These are phyloP conservation scores for Malus hybrid DNA, from an alignment of 331 rosid genomes.

Conservation along the genomic window DNA sequence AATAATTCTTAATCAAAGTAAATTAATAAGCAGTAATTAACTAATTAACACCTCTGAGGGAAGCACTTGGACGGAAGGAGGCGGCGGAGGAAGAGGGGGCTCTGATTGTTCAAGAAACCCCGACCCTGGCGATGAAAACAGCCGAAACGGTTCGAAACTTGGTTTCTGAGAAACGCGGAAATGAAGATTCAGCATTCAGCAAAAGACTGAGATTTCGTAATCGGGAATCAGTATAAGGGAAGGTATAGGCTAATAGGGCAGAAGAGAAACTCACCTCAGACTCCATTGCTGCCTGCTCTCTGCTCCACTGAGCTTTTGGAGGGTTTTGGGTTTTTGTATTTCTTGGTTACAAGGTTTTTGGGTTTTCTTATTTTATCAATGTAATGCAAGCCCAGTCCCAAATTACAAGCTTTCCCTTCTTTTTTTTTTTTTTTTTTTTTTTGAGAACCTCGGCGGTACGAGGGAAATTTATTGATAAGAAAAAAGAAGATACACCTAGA, in stretches of 20 bases:
- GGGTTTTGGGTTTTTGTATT: neutral
- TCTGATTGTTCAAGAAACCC: slow-evolving; percentile 54
- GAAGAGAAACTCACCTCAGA: slow-evolving; percentile 18
- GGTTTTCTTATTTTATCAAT: neutral
- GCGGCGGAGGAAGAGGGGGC: slow-evolving; percentile 44
- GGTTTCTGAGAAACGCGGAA: slow-evolving; percentile 26
- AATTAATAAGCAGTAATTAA: neutral
- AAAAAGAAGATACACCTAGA: no score
- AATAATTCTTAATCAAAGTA: neutral
- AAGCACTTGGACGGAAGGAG: slow-evolving; percentile 66
- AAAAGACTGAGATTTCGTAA: no score
- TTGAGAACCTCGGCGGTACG: no score
- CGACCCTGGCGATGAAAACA: slow-evolving; percentile 45
- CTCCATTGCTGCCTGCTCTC: slow-evolving; percentile 4
- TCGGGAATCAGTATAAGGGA: neutral
- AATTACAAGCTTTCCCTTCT: neutral
- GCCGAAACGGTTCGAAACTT: slow-evolving; percentile 37
- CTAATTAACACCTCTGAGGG: slow-evolving; percentile 50
- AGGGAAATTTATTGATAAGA: no score
- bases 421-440: no score
- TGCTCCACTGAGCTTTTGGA: neutral
- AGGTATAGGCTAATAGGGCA: neutral
- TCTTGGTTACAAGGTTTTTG: neutral
- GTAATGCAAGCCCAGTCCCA: neutral
- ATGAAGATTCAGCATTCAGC: neutral